phyloP scores from a whole-genome alignment of 2,329 filamentous ascomycete species.

The Ophiocordyceps camponoti-floridani region DNA sequence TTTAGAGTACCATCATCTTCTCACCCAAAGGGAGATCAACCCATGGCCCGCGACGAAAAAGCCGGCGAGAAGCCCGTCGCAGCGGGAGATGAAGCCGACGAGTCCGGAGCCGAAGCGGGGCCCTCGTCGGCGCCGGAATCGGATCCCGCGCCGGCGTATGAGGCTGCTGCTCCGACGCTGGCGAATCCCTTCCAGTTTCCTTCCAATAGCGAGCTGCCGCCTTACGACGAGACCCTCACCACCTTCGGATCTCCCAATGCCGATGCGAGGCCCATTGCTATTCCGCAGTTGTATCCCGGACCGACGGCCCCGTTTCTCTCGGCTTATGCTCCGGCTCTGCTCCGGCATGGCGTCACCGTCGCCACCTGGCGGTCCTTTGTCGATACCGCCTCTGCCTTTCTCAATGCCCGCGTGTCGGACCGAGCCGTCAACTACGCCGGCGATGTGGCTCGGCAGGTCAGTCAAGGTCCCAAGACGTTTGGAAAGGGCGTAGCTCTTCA shows the following conservation, averaged over 20 bases:
- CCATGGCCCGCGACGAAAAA: slow-evolving; percentile 6
- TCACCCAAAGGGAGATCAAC: no score
- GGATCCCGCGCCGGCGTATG: slow-evolving; percentile 2
- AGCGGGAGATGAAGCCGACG: background rate
- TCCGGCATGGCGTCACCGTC: slow-evolving; percentile 17
- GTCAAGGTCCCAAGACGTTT: slow-evolving; percentile 15
- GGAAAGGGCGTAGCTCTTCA: slow-evolving; percentile 18
- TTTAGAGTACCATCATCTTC: no score
- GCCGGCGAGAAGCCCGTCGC: background rate
- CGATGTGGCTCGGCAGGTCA: slow-evolving; percentile 19
- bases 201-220: slow-evolving; percentile 9
- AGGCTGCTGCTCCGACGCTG: slow-evolving; percentile 3
- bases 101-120: background rate
- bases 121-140: background rate
- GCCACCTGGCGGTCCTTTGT: slow-evolving; percentile 17
- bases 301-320: slow-evolving; percentile 18
- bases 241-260: background rate
- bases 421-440: slow-evolving; percentile 23
- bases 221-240: slow-evolving; percentile 7
- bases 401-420: slow-evolving; percentile 24
- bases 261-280: slow-evolving; percentile 15
- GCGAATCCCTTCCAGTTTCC: slow-evolving; percentile 22
- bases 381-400: slow-evolving; percentile 24
- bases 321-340: slow-evolving; percentile 19
- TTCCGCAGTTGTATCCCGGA: slow-evolving; percentile 18